A percentile compares a stretch with the other conserved stretches of the same genome.
phyloP scores from a whole-genome alignment of 306 rosid genomes.

The Cucumis sativus region DNA sequence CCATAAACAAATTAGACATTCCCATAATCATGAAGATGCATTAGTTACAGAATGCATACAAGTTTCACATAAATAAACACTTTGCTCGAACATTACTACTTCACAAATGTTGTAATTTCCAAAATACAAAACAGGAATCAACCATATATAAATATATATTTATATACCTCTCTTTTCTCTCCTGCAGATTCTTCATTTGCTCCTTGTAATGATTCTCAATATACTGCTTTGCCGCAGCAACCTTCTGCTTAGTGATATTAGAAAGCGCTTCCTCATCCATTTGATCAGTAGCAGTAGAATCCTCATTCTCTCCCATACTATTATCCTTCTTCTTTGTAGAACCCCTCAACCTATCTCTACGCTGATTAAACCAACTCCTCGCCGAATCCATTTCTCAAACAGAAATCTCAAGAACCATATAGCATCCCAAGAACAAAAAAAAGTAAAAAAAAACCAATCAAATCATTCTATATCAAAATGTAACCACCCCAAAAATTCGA shows the following conservation, averaged over 20 bases:
- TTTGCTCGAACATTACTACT: background rate
- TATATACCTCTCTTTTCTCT: constrained; percentile 75
- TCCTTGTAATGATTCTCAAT: constrained; percentile 97
- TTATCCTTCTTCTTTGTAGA: constrained; percentile 49
- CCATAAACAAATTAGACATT: background rate
- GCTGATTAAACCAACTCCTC: constrained; percentile 85
- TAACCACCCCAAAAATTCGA: background rate
- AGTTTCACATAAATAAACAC: background rate
- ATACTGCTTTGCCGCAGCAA: constrained; percentile 83
- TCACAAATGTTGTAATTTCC: background rate
- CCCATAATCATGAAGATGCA: background rate
- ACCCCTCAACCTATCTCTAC: constrained; percentile 49
- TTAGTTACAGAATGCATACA: background rate
- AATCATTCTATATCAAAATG: background rate
- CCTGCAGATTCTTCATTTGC: constrained; percentile 91
- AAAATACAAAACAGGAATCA: background rate
- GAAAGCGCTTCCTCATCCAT: constrained; percentile 62
- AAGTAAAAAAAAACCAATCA: background rate
- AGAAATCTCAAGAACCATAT: constrained; percentile 9
- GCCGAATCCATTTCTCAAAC: constrained; percentile 70
- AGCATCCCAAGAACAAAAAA: constrained; percentile 8
- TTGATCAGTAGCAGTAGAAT: constrained; percentile 4
- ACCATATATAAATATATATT: constrained; percentile 1
- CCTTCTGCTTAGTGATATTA: constrained; percentile 76
- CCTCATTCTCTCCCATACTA: constrained; percentile 25